Evolutionary conservation across 2,329 filamentous ascomycete species (phyloP).

Genomic region (Sporothrix phasma): DNA sequence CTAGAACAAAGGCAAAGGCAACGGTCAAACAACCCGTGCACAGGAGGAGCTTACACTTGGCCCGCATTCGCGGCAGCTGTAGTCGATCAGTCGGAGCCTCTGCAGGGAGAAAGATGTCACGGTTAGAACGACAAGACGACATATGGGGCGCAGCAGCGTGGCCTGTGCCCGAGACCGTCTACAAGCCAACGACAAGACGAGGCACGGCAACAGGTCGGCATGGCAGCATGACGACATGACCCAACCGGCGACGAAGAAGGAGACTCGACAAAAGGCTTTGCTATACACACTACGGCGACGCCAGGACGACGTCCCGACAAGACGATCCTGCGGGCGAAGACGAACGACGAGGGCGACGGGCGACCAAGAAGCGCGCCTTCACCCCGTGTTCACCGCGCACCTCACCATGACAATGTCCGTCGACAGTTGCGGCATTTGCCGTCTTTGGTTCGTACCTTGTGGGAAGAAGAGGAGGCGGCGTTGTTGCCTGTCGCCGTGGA

Average conservation of each 20-base stretch:
- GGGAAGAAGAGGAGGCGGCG: constrained; percentile 7
- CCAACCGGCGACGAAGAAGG: too few relatives aligned
- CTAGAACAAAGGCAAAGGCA: not conserved
- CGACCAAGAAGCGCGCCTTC: too few relatives aligned
- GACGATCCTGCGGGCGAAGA: not conserved
- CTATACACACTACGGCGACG: not conserved
- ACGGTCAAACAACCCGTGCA: not conserved
- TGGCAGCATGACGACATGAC: too few relatives aligned
- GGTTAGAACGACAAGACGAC: not conserved
- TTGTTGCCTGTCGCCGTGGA: constrained; percentile 6
- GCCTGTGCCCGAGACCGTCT: not conserved
- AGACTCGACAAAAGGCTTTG: not conserved
- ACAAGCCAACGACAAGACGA: not conserved
- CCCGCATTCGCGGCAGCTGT: constrained; percentile 18
- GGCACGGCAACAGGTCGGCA: not conserved
- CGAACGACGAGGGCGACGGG: not conserved
- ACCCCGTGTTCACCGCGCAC: too few relatives aligned
- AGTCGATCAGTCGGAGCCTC: constrained; percentile 8
- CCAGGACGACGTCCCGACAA: not conserved
- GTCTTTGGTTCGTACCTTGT: constrained; percentile 20
- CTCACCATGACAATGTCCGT: not conserved
- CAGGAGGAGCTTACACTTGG: constrained; percentile 10
- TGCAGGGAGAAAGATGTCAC: not conserved
- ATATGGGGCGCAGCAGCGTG: not conserved
- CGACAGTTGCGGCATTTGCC: constrained; percentile 16